These are phyloP conservation scores for Boletus rubropictus DNA, from an alignment of 768 basidiomycete species.

Conservation along the genomic window DNA sequence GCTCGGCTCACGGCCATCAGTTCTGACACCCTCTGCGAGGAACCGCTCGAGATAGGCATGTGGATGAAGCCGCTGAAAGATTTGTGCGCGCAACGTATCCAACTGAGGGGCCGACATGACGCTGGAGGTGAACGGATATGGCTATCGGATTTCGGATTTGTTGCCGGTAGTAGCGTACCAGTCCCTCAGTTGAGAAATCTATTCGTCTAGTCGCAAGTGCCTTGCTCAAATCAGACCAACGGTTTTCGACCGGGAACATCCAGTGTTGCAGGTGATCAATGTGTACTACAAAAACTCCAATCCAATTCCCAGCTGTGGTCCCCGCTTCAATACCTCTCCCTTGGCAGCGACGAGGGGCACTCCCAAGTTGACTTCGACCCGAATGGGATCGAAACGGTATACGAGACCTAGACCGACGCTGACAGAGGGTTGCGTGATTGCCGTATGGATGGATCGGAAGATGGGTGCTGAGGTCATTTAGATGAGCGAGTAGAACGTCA, in stretches of 20 bases:
- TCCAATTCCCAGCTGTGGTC: slow-evolving; percentile 78
- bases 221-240: neutral
- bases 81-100: slow-evolving; percentile 32
- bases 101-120: slow-evolving; percentile 9
- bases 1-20: slow-evolving; percentile 70
- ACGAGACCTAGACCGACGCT: slow-evolving; percentile 80
- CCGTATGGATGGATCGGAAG: slow-evolving; percentile 10
- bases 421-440: slow-evolving; percentile 47
- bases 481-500: neutral
- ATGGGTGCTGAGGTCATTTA: slow-evolving; percentile 4
- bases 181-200: too few species aligned
- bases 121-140: neutral
- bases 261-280: slow-evolving; percentile 5
- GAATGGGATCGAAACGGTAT: slow-evolving; percentile 74
- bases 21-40: slow-evolving; percentile 67
- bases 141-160: too few species aligned
- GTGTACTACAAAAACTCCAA: slow-evolving; percentile 59
- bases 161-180: too few species aligned
- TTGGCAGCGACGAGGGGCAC: slow-evolving; percentile 68
- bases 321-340: slow-evolving; percentile 62
- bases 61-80: slow-evolving; percentile 88
- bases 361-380: slow-evolving; percentile 87
- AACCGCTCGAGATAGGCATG: slow-evolving; percentile 84
- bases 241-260: neutral
- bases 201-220: too few species aligned